Conservation (phyloP, 768 basidiomycete genomes). For the Trichaptum fuscoviolaceum region DNA sequence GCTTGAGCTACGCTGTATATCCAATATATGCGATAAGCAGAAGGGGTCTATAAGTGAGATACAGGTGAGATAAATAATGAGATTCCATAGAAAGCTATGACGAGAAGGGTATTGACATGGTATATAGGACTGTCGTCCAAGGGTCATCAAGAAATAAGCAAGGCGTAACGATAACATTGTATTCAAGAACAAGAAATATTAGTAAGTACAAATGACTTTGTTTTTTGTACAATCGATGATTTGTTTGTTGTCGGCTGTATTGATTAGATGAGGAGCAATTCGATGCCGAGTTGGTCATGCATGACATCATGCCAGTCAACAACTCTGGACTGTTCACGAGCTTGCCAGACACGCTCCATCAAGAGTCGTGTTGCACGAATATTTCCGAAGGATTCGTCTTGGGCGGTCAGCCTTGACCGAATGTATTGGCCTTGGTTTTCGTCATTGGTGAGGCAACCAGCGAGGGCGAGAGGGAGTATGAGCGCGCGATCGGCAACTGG, state of each 20-base stretch:
- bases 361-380: slow-evolving; percentile 49
- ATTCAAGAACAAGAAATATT: background rate
- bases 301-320: slow-evolving; percentile 61
- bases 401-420: slow-evolving; percentile 47
- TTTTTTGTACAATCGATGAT: background rate
- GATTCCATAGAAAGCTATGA: background rate
- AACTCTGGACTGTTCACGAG: slow-evolving; percentile 48
- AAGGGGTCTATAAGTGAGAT: slow-evolving; percentile 5
- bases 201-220: background rate
- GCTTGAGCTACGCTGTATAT: background rate
- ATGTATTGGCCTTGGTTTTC: slow-evolving; percentile 51
- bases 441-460: slow-evolving; percentile 70
- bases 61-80: background rate
- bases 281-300: slow-evolving; percentile 38
- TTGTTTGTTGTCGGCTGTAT: background rate
- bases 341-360: slow-evolving; percentile 70
- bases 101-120: background rate
- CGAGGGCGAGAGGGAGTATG: slow-evolving; percentile 69
- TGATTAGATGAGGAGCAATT: slow-evolving; percentile 46
- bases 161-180: background rate
- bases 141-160: background rate
- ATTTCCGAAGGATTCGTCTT: slow-evolving; percentile 58
- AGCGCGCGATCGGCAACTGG: slow-evolving; percentile 61
- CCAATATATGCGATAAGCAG: slow-evolving; percentile 10
- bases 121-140: background rate